These are phyloP conservation scores for Fusarium nematophilum DNA, from an alignment of 2,329 filamentous ascomycete genomes.

Conservation along the genomic window DNA sequence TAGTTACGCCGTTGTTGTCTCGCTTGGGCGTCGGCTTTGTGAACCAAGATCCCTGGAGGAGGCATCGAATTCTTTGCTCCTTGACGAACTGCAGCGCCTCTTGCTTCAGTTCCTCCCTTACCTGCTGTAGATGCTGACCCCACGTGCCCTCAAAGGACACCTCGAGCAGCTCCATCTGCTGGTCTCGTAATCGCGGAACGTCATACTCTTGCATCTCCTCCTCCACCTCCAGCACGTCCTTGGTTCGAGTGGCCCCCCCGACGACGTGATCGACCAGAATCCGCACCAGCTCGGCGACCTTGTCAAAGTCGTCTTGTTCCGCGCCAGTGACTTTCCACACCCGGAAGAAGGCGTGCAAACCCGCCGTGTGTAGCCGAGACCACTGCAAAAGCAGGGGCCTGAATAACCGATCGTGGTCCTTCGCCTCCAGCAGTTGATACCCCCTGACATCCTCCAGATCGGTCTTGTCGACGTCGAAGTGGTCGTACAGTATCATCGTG, in stretches of 20 bases:
- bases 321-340: constrained; percentile 93
- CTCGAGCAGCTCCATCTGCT: constrained; percentile 94
- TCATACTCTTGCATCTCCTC: constrained; percentile 90
- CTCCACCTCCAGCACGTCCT: constrained; percentile 87
- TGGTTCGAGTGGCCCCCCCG: constrained; percentile 82
- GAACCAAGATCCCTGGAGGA: constrained; percentile 94
- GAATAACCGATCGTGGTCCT: constrained; percentile 88
- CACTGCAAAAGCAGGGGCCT: constrained; percentile 90
- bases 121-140: constrained; percentile 88
- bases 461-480: constrained; percentile 91
- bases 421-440: constrained; percentile 78
- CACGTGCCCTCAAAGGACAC: constrained; percentile 94
- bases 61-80: constrained; percentile 91
- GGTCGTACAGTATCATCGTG: constrained; percentile 90
- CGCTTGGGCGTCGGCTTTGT: constrained; percentile 58
- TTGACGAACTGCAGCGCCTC: constrained; percentile 97
- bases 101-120: constrained; percentile 90
- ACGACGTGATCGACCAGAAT: constrained; percentile 92
- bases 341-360: constrained; percentile 87
- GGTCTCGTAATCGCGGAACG: constrained; percentile 78
- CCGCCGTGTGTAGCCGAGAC: constrained; percentile 88
- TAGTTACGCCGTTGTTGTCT: constrained; percentile 48
- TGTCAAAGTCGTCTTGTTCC: constrained; percentile 87
- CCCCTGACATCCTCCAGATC: constrained; percentile 82
- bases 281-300: constrained; percentile 89